Base-by-base conservation (phyloP, 306 rosid species). In the Dalbergia oliveri region DNA sequence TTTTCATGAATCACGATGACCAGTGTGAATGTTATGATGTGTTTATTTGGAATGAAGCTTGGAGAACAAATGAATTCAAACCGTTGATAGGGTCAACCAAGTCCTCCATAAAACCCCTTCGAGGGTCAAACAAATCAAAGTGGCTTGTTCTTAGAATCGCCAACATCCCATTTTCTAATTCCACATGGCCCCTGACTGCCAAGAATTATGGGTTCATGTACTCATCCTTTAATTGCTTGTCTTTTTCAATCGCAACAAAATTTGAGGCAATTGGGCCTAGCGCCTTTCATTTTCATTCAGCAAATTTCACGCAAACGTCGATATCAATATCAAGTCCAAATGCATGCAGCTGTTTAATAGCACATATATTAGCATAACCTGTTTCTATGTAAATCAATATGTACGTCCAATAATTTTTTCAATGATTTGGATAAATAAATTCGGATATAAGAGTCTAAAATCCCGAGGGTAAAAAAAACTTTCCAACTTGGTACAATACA, bases 111-210 rank as follows among this genome's bases (percentile, higher is more conserved):
- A 73, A 60, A 6, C 19, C 33, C 10, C 3, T 41, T 8, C 33
- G 37, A 62, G 69, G 77, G 78, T 88, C 83, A 84, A 79, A 59
- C 60, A 43, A 69, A 82, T 41, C 21, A n/a, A 68, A 82, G 73
- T 58, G 77, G 47, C 15, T n/a, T 90, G 97, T 81, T 65, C 47
- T 44, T 49, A 54, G 58, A 88, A 83, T 75, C 43, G 57, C 86
- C 89, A 84, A 89, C 97, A 92, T 77, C 93, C 93, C 98, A 94
- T 90, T 79, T 88, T 69, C 91, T 62, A 75, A 76, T 74, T 39
- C 64, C 49, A 26, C 57, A 75, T 68, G 93, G 79, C 77, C 77
- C 92, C 82, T 72, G 68, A 66, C 19, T 92, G 90, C 87, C 80
- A 8, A 79, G 87, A 88, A 90, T 84, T 81, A 76, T 88, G 89